Base-by-base conservation (phyloP, 345 rosid genomes). In the Capsella bursapastoris region DNA sequence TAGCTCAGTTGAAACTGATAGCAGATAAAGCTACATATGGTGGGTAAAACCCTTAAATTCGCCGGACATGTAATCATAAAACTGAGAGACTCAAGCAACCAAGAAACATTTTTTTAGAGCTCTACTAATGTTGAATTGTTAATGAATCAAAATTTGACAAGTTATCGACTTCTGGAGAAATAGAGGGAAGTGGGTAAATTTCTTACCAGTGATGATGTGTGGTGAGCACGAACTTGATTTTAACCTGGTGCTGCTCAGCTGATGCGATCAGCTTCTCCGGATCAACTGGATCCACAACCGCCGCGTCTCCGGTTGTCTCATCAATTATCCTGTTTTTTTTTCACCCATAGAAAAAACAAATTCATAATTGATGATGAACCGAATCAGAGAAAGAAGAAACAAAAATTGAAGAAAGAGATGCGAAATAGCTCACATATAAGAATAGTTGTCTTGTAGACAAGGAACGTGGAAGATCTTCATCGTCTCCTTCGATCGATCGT, bases 261-360 rank as follows among this genome's bases (percentile, higher is more conserved):
- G 80, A 84, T 49, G 80, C 52, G 27, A 94, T 40, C 12, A 90
- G 78, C 80, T 90, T 94, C 41, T 86, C 85, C 28, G 95, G 90
- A 49, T 94, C 96, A 28, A 87, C 97, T 3, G 98, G 98, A 84
- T 94, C 97, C 70, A 94, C 98, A 44, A 65, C 96, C n/a, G 96
- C 98, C 22, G 97, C 96, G 70, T 94, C 95, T 55, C 82, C 84
- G 35, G 87, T 85, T 81, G 70, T 73, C 80, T 91, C 97, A 66
- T 94, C 97, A 50, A 91, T 82, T 61, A 94, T 83, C 72, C 97
- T 93, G 44, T 25, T 9, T 16, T 15, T 7, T 38, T 28, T n/a
- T 3, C 4, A 31, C 51, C 22, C 57, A 8, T 13, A 40, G 43
- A 43, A 27, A 6, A 55, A 64, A 18, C 27, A 51, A 37, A 28